Conservation (phyloP, 129 eudicot species). For the Escallonia rubra region DNA sequence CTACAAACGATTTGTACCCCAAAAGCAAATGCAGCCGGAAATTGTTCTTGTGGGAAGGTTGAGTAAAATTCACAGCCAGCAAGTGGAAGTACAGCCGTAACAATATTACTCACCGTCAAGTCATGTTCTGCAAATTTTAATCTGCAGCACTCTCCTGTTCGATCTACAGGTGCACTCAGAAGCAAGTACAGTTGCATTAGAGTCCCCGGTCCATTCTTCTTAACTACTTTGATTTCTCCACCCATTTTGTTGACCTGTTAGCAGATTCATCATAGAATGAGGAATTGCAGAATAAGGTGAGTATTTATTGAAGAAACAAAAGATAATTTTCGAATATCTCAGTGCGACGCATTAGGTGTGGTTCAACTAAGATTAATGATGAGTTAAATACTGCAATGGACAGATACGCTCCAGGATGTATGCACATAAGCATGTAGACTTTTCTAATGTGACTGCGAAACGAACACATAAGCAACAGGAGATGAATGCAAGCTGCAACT, state of each 20-base stretch:
- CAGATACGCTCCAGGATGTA: too few species aligned
- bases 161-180: slow-evolving; percentile 51
- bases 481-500: background rate
- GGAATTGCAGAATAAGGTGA: background rate
- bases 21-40: background rate
- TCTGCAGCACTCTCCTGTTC: slow-evolving; percentile 30
- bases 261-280: slow-evolving; percentile 5
- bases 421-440: too few species aligned
- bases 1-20: background rate
- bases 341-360: background rate
- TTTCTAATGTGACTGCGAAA: too few species aligned
- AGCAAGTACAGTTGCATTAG: slow-evolving; percentile 70
- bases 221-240: slow-evolving; percentile 86
- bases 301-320: background rate
- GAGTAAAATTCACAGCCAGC: background rate
- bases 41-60: background rate
- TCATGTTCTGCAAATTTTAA: slow-evolving; percentile 42
- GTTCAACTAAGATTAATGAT: background rate
- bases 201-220: slow-evolving; percentile 90
- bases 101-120: slow-evolving; percentile 39
- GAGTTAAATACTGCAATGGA: background rate
- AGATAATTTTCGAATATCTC: background rate
- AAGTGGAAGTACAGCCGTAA: background rate
- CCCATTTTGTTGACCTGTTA: slow-evolving; percentile 92
- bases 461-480: background rate